Percentiles rank a stretch among this genome's conserved stretches.
Evolutionary conservation across 257 asterid genomes (phyloP).

Genomic region (Solanum pimpinellifolium): DNA sequence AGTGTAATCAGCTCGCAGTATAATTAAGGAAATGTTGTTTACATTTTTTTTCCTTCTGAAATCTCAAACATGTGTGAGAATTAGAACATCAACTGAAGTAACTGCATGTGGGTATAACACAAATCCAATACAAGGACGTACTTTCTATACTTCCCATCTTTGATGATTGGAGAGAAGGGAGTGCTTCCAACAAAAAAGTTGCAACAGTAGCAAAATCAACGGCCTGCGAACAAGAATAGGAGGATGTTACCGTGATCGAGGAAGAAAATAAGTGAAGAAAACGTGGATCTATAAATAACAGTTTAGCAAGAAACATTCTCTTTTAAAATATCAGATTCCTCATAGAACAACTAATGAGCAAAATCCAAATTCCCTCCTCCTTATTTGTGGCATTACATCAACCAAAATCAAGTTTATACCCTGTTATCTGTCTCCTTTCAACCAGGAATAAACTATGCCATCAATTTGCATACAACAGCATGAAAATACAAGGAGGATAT

Average conservation of each 20-base stretch:
- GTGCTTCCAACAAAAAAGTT: conserved; percentile 69
- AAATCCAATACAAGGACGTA: conserved; percentile 13
- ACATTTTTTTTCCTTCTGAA: neutral
- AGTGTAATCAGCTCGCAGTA: neutral
- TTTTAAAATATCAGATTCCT: neutral
- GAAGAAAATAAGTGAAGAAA: neutral
- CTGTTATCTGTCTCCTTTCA: neutral
- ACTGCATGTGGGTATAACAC: neutral
- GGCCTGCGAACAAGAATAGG: conserved; percentile 37
- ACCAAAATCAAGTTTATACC: neutral
- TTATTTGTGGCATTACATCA: neutral
- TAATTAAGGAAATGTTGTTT: neutral
- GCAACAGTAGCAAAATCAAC: conserved; percentile 68
- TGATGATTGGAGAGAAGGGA: conserved; percentile 51
- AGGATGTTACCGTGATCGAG: neutral
- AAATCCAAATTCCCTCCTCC: neutral
- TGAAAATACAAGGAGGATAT: neutral
- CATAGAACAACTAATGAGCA: neutral
- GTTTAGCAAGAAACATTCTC: neutral
- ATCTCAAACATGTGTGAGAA: neutral
- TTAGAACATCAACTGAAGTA: neutral
- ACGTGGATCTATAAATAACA: neutral
- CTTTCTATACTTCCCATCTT: conserved; percentile 41
- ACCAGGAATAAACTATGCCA: neutral
- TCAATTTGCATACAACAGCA: neutral